Base-by-base conservation (phyloP, 495 filamentous ascomycete species). In the Trichoderma virens region DNA sequence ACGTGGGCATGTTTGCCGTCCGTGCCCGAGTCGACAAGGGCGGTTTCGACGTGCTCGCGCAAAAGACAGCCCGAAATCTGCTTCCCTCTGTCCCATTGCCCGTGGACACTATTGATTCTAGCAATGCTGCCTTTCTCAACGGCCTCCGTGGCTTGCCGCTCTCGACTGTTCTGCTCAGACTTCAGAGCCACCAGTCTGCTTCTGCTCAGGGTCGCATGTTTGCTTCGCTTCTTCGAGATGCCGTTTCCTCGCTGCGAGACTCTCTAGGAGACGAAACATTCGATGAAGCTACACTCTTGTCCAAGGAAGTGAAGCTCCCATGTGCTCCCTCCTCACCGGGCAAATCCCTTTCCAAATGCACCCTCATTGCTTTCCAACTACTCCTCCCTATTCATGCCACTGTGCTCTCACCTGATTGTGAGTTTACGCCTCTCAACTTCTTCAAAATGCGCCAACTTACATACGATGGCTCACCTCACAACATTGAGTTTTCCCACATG, bases 11-110 rank as follows among this genome's bases (percentile, higher is more conserved):
- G 47, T 97, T 93, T 66, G 85, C 87, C 6, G 78, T 93, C 64
- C 84, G 88, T 28, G 85, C 90, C 2, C 80, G 85, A 7, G 74
- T 89, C 5, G 82, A 83, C 51, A 76, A 74, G 20, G 81, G 83
- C 66, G 86, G 86, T 23, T 92, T 91, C 67, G 89, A 95, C 65
- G 77, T 97, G 51, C 77, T 94, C 38, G 89, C 90, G 30, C 82
- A 83, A 23, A 85, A 81, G 65, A 80, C 83, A 51, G 78, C 81
- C 16, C 82, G 81, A 16, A 88, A 89, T 66, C 81, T 86, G 34
- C 75, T 97, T 2, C 92, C 92, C 4, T 85, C 84, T 16, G 75
- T 86, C 27, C 81, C 82, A 32, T 67, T 95, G 60, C 75, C 81
- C 0, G 70, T 85, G 1, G 79, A 81, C 35, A 78, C 71, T 74